Conservation (phyloP, 2,329 filamentous ascomycete genomes). For the Fusarium sp. region DNA sequence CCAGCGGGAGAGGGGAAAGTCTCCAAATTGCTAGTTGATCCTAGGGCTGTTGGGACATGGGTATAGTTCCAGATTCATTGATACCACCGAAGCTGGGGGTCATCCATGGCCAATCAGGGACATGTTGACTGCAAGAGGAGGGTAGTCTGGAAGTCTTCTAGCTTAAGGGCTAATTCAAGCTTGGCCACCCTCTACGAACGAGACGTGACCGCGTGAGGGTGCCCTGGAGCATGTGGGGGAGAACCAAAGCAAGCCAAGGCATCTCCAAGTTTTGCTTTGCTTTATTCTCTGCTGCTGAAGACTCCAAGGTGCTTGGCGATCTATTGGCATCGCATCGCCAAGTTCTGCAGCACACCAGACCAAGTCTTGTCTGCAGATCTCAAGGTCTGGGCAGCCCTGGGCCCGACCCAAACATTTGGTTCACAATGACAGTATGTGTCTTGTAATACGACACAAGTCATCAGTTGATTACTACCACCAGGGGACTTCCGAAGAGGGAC, state of each 20-base stretch:
- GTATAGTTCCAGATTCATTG: constrained; percentile 9
- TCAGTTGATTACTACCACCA: constrained; percentile 3
- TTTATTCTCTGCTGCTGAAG: background rate
- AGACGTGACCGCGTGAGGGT: constrained; percentile 1
- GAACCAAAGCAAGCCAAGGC: constrained; percentile 5
- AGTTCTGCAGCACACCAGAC: constrained; percentile 15
- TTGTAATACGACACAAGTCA: background rate
- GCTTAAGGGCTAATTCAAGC: constrained; percentile 1
- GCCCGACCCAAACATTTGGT: constrained; percentile 11
- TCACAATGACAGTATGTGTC: constrained; percentile 8
- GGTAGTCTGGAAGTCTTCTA: constrained; percentile 43
- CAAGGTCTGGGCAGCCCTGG: constrained; percentile 30
- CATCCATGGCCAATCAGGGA: constrained; percentile 23
- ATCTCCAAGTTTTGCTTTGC: background rate
- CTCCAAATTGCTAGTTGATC: constrained; percentile 20
- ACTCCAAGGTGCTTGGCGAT: constrained; percentile 14
- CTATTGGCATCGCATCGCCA: constrained; percentile 34
- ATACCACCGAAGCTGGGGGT: constrained; percentile 11
- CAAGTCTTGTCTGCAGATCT: constrained; percentile 25
- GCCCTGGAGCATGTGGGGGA: constrained; percentile 19
- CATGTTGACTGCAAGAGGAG: background rate
- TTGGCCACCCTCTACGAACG: constrained; percentile 3
- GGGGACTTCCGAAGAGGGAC: background rate
- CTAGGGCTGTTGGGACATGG: background rate
- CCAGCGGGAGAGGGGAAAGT: constrained; percentile 14